Evolutionary conservation across 1,139 yeast genomes (phyloP), one percentile per base, ranked within the genome.

Genomic region (Saccharomyces hybrid): DNA sequence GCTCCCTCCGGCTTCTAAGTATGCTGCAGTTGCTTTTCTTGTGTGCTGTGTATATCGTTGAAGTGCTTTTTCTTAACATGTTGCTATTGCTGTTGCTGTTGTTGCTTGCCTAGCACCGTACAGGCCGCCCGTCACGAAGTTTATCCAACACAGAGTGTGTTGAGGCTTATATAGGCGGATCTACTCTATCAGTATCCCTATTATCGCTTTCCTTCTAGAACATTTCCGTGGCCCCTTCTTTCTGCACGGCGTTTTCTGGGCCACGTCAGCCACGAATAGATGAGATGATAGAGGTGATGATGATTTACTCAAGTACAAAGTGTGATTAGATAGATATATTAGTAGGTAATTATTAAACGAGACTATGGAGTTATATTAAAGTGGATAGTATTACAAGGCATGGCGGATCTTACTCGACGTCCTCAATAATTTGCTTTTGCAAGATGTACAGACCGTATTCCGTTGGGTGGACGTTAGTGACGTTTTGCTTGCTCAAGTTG

Each of bases 391-490:
- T 48, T 42, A 12, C 5, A 14, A 24, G 26, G n/a, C n/a, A 11
- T 38, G 26, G 42, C n/a, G 9, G 38, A 26, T 61, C 38, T 50
- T 57, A 73, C 50, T 75, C 78, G 12, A 75, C 60, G 38, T 75
- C 76, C 48, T 73, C 70, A n/a, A 70, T 65, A 47, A 68, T 64
- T 26, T 68, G 65, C 49, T 67, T 63, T 53, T 73, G 75, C 16
- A 75, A 54, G 1, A 75, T 47, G 54, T 65, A 64, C 4, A 69
- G 62, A 0, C 69, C 69, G 55, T 73, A 73, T 3, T 60, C 62
- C 1, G 74, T 69, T 27, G 74, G 76, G 54, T 65, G 62, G 8
- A 73, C 66, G 7, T 67, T 64, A 16, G 54, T 62, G 54, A 75
- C 60, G 59, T 69, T 67, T 54, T 72, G 73, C 16, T 68, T 67